Evolutionary conservation across 805 yeast genomes (phyloP).

Genomic region (Kuraishia molischiana): DNA sequence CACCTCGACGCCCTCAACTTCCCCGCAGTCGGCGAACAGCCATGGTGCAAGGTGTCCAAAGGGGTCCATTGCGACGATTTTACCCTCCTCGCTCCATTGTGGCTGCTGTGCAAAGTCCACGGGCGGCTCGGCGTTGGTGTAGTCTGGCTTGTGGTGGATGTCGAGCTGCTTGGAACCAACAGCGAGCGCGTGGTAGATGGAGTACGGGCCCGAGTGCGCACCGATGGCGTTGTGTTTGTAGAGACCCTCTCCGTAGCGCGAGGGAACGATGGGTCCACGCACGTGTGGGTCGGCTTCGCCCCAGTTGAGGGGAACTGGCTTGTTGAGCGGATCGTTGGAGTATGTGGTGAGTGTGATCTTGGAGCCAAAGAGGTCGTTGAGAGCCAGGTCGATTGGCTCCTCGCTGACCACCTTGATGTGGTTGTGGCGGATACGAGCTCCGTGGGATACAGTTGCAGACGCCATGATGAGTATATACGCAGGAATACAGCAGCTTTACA

Average conservation of each 20-base stretch:
- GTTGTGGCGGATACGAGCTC: too few species aligned
- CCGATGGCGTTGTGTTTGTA: constrained; percentile 53
- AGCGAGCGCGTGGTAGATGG: constrained; percentile 56
- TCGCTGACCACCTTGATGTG: constrained; percentile 5
- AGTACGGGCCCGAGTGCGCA: constrained; percentile 55
- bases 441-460: too few species aligned
- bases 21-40: constrained; percentile 35
- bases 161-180: constrained; percentile 51
- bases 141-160: constrained; percentile 43
- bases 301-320: constrained; percentile 44
- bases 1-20: constrained; percentile 40
- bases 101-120: constrained; percentile 42
- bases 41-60: constrained; percentile 60
- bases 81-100: constrained; percentile 45
- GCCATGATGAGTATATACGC: too few species aligned
- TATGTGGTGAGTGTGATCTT: constrained; percentile 40
- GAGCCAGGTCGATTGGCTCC: constrained; percentile 11
- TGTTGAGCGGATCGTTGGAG: constrained; percentile 36
- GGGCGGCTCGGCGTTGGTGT: constrained; percentile 56
- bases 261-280: constrained; percentile 51
- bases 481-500: too few species aligned
- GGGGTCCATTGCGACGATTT: constrained; percentile 59
- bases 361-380: constrained; percentile 16
- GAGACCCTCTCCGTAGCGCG: constrained; percentile 39
- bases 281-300: constrained; percentile 34